Conservation (phyloP, 2,329 filamentous ascomycete species). For the Fusarium stilboides region DNA sequence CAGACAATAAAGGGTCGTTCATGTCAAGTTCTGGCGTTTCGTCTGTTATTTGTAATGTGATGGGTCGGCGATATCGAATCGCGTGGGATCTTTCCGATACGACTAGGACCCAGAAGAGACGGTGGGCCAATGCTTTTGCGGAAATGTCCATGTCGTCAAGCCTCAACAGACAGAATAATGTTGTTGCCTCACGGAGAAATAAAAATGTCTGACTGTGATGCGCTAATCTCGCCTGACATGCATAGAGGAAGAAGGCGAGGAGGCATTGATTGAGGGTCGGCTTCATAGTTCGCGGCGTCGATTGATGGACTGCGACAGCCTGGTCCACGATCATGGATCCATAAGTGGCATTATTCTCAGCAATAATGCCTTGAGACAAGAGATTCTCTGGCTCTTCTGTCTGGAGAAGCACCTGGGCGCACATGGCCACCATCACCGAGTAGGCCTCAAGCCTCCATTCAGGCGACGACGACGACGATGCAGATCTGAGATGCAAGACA, state of each 20-base stretch:
- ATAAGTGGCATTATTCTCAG: conserved; percentile 56
- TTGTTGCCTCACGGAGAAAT: conserved; percentile 61
- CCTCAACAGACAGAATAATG: conserved; percentile 56
- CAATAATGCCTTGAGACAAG: conserved; percentile 53
- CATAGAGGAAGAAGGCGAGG: conserved; percentile 62
- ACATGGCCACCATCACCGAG: conserved; percentile 58
- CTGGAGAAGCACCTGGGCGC: conserved; percentile 60
- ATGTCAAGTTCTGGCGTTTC: conserved; percentile 54
- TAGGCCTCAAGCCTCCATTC: conserved; percentile 55
- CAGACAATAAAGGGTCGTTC: conserved; percentile 52
- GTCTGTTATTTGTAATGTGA: conserved; percentile 60
- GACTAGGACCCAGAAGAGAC: conserved; percentile 62
- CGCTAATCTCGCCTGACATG: conserved; percentile 59
- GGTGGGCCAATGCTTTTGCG: conserved; percentile 50
- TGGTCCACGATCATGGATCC: conserved; percentile 58
- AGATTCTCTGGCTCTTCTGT: conserved; percentile 56
- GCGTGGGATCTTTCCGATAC: conserved; percentile 62
- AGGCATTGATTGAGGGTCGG: conserved; percentile 59
- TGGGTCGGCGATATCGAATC: conserved; percentile 61
- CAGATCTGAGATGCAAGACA: conserved; percentile 50
- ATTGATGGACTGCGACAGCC: conserved; percentile 54
- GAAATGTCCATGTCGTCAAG: conserved; percentile 48
- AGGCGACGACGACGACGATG: conserved; percentile 33
- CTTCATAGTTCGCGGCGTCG: conserved; percentile 53
- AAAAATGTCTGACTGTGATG: conserved; percentile 62